Percentiles rank a stretch among this genome's conserved stretches.
These are phyloP conservation scores for Stemphylium lycopersici DNA, from an alignment of 2,329 filamentous ascomycete genomes.

Conservation along the genomic window DNA sequence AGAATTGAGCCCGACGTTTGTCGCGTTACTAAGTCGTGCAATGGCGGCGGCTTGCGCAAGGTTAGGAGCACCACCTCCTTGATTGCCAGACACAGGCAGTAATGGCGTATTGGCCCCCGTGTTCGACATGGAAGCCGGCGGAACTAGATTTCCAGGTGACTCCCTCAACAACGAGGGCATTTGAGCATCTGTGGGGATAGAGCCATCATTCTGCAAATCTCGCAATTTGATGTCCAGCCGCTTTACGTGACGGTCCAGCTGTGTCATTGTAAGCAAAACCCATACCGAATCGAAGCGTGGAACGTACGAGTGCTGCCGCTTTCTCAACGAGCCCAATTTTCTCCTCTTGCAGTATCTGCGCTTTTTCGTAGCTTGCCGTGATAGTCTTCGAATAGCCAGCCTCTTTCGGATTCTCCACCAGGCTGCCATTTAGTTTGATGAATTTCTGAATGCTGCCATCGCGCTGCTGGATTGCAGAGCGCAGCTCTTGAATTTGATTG, in stretches of 20 bases:
- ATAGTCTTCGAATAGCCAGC: constrained; percentile 70
- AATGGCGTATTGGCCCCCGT: constrained; percentile 58
- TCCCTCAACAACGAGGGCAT: constrained; percentile 64
- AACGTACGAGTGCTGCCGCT: constrained; percentile 63
- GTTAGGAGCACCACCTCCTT: constrained; percentile 59
- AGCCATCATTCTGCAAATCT: constrained; percentile 64
- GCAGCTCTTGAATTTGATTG: constrained; percentile 70
- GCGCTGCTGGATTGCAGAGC: constrained; percentile 71
- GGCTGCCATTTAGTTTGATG: constrained; percentile 77
- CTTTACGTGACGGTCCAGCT: constrained; percentile 68
- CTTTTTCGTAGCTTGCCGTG: constrained; percentile 69
- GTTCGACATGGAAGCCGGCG: constrained; percentile 53
- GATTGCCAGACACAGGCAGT: constrained; percentile 62
- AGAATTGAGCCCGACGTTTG: constrained; percentile 40
- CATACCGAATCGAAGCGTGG: background rate
- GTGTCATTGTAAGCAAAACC: constrained; percentile 18
- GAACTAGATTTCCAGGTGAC: constrained; percentile 57
- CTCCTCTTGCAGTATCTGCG: constrained; percentile 74
- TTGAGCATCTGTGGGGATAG: constrained; percentile 64
- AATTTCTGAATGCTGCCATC: constrained; percentile 80
- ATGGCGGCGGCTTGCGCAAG: constrained; percentile 58
- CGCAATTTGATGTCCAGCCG: constrained; percentile 67
- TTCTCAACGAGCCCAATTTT: constrained; percentile 75
- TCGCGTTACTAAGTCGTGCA: constrained; percentile 47
- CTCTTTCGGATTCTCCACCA: constrained; percentile 77